Base-by-base conservation (phyloP, 331 rosid genomes). In the Saraca asoca region DNA sequence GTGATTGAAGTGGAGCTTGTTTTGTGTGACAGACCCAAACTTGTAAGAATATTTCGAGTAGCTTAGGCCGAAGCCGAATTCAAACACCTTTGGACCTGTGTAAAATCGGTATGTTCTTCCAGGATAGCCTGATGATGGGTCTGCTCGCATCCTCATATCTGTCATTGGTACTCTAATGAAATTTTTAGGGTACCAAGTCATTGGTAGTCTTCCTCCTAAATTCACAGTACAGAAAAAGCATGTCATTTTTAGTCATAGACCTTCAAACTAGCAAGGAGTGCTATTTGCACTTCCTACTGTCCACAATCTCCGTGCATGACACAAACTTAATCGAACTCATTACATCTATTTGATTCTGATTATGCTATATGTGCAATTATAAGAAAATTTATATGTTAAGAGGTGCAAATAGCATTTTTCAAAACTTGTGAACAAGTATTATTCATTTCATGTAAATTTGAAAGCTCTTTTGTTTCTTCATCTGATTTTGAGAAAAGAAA, bases 121-220 rank as follows among this genome's bases (percentile, higher is more conserved):
- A 0, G 92, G 96, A 70, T 90, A 93, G 43, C 87, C 84, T 17
- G 88, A 59, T 44, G 85, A 75, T 6, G 87, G 80, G 41, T 81
- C 86, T 10, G 88, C 69, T 74, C 97, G 84, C 96, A 93, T 90
- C 72, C 96, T 85, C 98, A 93, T 93, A 83, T 93, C 97, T 31
- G 91, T 93, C 98, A 93, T 93, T 48, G 95, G 87, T 19, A 83
- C 64, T 65, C 49, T 87, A 37, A 79, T 50, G 74, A 58, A 92
- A 31, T 89, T 88, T 52, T 51, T 49, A 43, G 90, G 85, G 66
- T 93, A 90, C 98, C 97, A 93, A 54, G 97, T 90, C 5, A 93
- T 31, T 64, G 98, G 98, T 60, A 93, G 70, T 80, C 87, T 90
- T 24, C 97, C 98, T 11, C 96, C 97, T 93, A 83, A 77, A 68